phyloP scores from a whole-genome alignment of 805 yeast genomes.

The Ogataea nitratoaversa region DNA sequence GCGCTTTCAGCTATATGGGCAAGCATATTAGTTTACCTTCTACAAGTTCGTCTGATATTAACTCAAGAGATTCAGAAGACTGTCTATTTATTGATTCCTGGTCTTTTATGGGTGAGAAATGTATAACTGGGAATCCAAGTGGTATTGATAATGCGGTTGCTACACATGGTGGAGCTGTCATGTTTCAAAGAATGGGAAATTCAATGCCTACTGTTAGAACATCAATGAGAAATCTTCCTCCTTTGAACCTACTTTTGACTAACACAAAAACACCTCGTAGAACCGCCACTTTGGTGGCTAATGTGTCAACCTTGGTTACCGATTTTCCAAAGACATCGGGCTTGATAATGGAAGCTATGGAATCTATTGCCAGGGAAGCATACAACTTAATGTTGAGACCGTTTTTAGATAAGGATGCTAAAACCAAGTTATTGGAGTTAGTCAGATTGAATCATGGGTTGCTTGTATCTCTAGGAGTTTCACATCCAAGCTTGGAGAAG shows the following conservation, averaged over 20 bases:
- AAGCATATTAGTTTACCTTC: conserved; percentile 44
- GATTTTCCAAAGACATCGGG: conserved; percentile 52
- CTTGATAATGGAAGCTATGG: conserved; percentile 73
- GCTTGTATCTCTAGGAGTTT: conserved; percentile 80
- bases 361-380: conserved; percentile 66
- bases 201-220: conserved; percentile 61
- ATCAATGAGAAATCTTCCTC: conserved; percentile 69
- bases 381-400: conserved; percentile 57
- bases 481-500: conserved; percentile 85
- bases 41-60: conserved; percentile 31
- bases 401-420: conserved; percentile 38
- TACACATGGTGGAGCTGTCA: conserved; percentile 92
- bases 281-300: conserved; percentile 78
- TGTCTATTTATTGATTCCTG: conserved; percentile 70
- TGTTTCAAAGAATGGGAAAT: conserved; percentile 64
- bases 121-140: conserved; percentile 94
- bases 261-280: conserved; percentile 85
- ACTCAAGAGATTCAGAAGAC: conserved; percentile 34
- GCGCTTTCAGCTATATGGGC: conserved; percentile 65
- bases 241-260: conserved; percentile 68
- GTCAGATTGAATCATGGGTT: conserved; percentile 85
- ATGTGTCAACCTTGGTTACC: conserved; percentile 55
- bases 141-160: conserved; percentile 98
- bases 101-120: conserved; percentile 91
- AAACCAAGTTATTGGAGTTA: conserved; percentile 50